phyloP scores from a whole-genome alignment of 352 stramenopile species.

The Pythium diclinum region DNA sequence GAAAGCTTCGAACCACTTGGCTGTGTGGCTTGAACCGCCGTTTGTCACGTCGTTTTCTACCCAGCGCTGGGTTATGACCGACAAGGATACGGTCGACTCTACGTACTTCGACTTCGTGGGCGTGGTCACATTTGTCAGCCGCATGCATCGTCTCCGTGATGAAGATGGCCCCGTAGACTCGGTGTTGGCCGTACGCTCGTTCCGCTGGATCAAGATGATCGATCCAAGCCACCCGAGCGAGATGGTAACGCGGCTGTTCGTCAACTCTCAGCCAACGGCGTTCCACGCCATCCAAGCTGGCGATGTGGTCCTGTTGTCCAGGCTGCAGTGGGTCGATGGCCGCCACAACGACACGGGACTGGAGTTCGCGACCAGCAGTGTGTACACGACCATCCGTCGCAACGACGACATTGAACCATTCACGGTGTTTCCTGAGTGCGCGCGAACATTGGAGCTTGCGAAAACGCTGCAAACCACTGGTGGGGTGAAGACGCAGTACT shows the following conservation, averaged over 20 bases:
- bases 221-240: constrained; percentile 45
- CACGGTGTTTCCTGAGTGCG: constrained; percentile 4
- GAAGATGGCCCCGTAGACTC: not conserved
- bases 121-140: constrained; percentile 50
- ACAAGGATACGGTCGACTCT: constrained; percentile 1
- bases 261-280: constrained; percentile 41
- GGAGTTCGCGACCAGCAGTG: constrained; percentile 35
- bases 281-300: constrained; percentile 52
- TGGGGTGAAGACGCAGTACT: constrained; percentile 14
- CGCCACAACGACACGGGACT: constrained; percentile 12
- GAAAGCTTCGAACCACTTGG: not conserved
- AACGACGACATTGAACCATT: constrained; percentile 24
- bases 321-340: constrained; percentile 40
- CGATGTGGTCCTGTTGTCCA: constrained; percentile 50
- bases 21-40: constrained; percentile 42
- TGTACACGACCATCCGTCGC: constrained; percentile 13
- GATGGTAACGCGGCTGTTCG: constrained; percentile 40
- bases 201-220: constrained; percentile 66
- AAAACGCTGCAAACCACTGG: constrained; percentile 7
- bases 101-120: constrained; percentile 70
- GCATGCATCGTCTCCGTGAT: constrained; percentile 31
- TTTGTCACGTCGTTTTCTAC: constrained; percentile 41
- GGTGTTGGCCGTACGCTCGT: constrained; percentile 13
- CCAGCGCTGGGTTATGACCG: constrained; percentile 22
- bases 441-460: constrained; percentile 3